Conservation (phyloP, 306 rosid genomes). For the Argentina anserina region DNA sequence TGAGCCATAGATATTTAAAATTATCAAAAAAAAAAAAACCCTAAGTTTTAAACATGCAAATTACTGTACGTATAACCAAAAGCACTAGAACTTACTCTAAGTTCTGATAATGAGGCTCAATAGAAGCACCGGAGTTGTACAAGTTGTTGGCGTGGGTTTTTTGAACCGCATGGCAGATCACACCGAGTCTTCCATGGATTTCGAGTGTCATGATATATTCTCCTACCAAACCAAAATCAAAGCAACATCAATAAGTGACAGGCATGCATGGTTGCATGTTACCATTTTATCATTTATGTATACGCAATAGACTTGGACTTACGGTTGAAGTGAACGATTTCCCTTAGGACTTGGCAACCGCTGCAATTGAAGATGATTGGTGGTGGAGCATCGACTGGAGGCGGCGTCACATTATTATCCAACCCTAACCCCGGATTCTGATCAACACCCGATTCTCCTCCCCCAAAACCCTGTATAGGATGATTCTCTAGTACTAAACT, state of each 20-base stretch:
- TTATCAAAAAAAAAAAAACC: not conserved
- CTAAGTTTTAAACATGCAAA: not conserved
- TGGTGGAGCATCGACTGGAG: not conserved
- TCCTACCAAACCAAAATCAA: conserved; percentile 30
- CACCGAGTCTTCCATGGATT: conserved; percentile 67
- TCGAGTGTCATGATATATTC: conserved; percentile 41
- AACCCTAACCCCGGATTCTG: not conserved
- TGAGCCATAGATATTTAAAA: not conserved
- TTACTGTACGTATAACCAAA: not conserved
- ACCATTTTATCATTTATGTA: not conserved
- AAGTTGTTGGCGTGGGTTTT: not conserved
- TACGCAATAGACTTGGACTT: not conserved
- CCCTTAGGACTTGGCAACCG: not conserved
- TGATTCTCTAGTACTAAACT: not conserved
- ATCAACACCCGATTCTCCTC: not conserved
- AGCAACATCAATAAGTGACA: not conserved
- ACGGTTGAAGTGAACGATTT: not conserved
- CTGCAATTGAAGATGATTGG: not conserved
- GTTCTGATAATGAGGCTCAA: not conserved
- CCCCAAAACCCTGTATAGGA: not conserved
- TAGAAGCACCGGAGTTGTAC: not conserved
- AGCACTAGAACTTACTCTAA: conserved; percentile 38
- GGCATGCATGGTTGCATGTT: not conserved
- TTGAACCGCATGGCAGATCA: conserved; percentile 55
- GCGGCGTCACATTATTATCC: not conserved